These are phyloP conservation scores for Mallotus japonicus DNA, from an alignment of 441 rosid species.

Conservation along the genomic window DNA sequence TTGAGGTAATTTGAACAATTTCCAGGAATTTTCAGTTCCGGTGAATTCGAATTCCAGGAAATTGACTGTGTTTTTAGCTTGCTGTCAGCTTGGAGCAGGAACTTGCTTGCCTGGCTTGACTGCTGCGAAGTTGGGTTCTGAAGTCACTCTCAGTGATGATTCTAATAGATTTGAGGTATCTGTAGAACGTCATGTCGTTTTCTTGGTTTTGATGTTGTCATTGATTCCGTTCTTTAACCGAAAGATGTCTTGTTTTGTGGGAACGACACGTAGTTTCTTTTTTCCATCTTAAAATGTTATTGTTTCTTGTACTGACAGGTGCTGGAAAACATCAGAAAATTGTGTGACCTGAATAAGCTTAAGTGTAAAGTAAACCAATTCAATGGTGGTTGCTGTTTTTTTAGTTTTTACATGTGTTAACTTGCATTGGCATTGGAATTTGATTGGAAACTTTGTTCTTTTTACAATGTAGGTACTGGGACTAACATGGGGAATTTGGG, in stretches of 20 bases:
- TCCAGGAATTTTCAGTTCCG: no score
- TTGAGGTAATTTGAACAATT: conserved; percentile 40
- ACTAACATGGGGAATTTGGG: conserved; percentile 91
- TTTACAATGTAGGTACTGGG: conserved; percentile 51
- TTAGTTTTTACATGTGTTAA: not conserved
- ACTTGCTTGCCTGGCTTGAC: conserved; percentile 83
- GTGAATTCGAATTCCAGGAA: no score
- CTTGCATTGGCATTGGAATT: not conserved
- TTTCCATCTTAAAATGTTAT: not conserved
- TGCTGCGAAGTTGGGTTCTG: conserved; percentile 71
- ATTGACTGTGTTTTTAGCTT: not conserved
- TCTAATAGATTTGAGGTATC: conserved; percentile 55
- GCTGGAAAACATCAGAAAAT: conserved; percentile 69
- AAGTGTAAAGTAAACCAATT: conserved; percentile 47
- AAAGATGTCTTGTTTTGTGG: not conserved
- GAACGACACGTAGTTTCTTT: not conserved
- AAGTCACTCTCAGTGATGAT: conserved; percentile 71
- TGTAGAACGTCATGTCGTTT: not conserved
- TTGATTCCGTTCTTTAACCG: no score
- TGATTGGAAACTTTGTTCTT: not conserved
- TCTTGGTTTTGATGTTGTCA: not conserved
- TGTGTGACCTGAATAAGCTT: conserved; percentile 54
- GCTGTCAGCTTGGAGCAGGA: conserved; percentile 68
- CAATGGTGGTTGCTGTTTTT: not conserved
- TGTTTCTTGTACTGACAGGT: conserved; percentile 44